Evolutionary conservation across 2,329 filamentous ascomycete genomes (phyloP), one percentile per base, ranked within the genome.

Genomic region (Fusarium domesticum): DNA sequence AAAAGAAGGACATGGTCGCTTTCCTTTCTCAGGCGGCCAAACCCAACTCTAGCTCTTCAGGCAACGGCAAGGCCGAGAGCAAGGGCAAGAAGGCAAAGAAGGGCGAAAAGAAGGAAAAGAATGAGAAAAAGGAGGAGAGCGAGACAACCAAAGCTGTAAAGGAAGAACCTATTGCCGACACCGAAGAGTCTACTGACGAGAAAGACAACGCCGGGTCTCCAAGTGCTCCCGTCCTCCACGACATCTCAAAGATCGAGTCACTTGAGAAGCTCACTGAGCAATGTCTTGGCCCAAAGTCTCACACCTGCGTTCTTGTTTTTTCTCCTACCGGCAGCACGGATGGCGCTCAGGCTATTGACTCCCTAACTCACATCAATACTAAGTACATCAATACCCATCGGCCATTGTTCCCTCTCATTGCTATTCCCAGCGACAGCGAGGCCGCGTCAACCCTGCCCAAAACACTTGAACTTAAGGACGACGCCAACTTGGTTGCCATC

Each of bases 341-440:
- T 10, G 70, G 75, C n/a, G 73, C 75, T 43, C 73, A 78, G 54
- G 83, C 77, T 15, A 70, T 91, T 3, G 65, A 70, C 16, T 80
- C 78, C 18, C 75, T 96, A 4, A 80, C 85, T 2, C 80, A 90
- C 42, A 77, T 96, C 42, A 81, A 84, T 40, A 80, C 85, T 66
- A 95, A 91, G 69, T 82, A 95, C 61, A 71, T 78, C 25, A 73
- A 81, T 52, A 76, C 76, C 37, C 75, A 83, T 42, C 79, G 80
- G 23, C 81, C 84, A 44, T 70, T 91, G 1, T 95, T 97, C 73
- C 89, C 91, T 18, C 86, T 96, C 68, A 92, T 85, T 64, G 81
- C 84, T 38, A 74, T 97, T 0, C 79, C 88, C 11, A 72, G 72
- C 33, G 71, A 75, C 30, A 52, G 67, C 20, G 64, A 64, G 3